Evolutionary conservation across 2,329 filamentous ascomycete genomes (phyloP), one percentile per base, ranked within the genome.

Genomic region (Fusarium paranaense): DNA sequence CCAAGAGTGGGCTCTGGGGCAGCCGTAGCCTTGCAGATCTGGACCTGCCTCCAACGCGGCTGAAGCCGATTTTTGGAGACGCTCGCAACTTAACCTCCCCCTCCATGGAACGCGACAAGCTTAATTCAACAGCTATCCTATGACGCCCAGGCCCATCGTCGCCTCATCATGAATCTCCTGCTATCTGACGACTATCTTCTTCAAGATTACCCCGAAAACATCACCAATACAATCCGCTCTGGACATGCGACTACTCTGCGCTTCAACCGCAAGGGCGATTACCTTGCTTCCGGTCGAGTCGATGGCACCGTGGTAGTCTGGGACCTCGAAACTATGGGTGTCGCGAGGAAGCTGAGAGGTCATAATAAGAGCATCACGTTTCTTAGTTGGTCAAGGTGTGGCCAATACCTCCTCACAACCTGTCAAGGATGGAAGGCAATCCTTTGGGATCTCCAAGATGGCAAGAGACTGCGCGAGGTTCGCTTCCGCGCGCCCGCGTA

Each of bases 361-460:
- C 97, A 99, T 84, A 97, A 94, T 60, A 92, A 94, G 80, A 96
- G 97, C 81, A 95, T 99, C 66, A 96, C 97, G 77, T 98, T 94
- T 61, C 84, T 99, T 69, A 97, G 95, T 85, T 99, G 97, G 97
- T 98, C 96, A 62, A 90, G 93, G 78, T 94, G 95, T 84, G 96
- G 97, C 30, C 90, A 94, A 75, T 98, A 98, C 83, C 87, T 99
- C 62, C 89, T 99, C 66, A 98, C 95, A 67, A 94, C 95, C 13
- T 97, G 95, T 52, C 95, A 98, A 82, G 97, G 98, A 79, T 98
- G 96, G 94, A 97, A 97, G 83, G 95, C 94, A 72, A 95, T 98
- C 60, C 88, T 99, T 1, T 99, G 97, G 97, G 97, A 99, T 83
- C 86, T 99, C 67, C 89, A 89, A 63, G 87, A 90, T 68, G 88